Base-by-base conservation (phyloP, 306 rosid species). In the Corylus heterophylla region DNA sequence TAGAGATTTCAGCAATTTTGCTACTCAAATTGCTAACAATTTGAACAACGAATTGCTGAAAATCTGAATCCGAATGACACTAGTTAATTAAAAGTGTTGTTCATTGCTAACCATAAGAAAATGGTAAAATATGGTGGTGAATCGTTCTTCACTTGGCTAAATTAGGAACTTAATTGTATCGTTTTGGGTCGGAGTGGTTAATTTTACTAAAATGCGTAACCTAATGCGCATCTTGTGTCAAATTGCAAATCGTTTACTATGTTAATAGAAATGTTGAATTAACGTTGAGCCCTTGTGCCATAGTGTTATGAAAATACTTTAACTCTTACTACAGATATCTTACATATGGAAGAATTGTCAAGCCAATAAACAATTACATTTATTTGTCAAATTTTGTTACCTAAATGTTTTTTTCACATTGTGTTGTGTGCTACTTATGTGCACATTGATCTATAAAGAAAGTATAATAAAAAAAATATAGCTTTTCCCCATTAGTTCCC, bases 121-220 rank as follows among this genome's bases (percentile, higher is more conserved):
- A 48, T 69, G 73, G 58, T 70, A 59, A 74, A 76, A 70, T 47
- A 74, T 39, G 79, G 59, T 67, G 76, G 55, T 59, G 82, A 25
- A n/a, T 77, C 83, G 76, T 75, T 73, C 78, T 77, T 83, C 87
- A 52, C 69, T 77, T 44, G 79, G 80, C 69, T 83, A 82, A 82
- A 71, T 59, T 82, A 82, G 85, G 52, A 61, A 67, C 83, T 70
- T 25, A 83, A 77, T 50, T 51, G 62, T 64, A 64, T 75, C 74
- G 68, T 82, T 77, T 31, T 82, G 68, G 51, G 75, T 79, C 74
- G 74, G 82, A 52, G 69, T 56, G 50, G 49, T 69, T 37, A 67
- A 52, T 67, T 80, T 12, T 70, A 83, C 8, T 5, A 42, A 42
- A 76, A 42, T 51, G 81, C 76, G 83, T 74, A 75, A 77, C 82